Evolutionary conservation across 179 eudicot species (phyloP).

Genomic region (Nepenthes alata): DNA sequence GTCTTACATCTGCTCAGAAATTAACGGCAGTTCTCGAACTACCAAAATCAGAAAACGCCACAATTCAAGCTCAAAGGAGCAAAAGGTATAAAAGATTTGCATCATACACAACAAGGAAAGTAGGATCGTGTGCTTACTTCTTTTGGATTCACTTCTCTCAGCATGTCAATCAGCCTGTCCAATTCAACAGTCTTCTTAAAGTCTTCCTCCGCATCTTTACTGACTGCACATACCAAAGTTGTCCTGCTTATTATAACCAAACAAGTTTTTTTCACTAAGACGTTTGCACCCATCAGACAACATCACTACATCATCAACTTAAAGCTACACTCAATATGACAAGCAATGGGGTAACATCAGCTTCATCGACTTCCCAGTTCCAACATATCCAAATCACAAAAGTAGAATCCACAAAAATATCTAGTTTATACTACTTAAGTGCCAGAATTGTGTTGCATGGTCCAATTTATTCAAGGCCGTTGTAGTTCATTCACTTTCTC

Average conservation of each 20-base stretch:
- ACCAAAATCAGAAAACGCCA: not conserved
- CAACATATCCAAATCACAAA: not conserved
- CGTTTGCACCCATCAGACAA: conserved; percentile 19
- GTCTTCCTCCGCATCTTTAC: conserved; percentile 65
- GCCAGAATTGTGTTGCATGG: no score
- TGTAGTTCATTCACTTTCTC: no score
- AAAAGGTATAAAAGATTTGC: not conserved
- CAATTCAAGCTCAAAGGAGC: not conserved
- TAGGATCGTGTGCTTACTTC: conserved; percentile 42
- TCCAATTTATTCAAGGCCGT: no score
- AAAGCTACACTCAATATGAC: not conserved
- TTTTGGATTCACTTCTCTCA: conserved; percentile 61
- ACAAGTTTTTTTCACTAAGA: conserved; percentile 29
- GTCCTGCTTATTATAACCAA: conserved; percentile 78
- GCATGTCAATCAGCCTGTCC: conserved; percentile 68
- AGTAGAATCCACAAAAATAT: not conserved
- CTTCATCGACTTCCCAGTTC: not conserved
- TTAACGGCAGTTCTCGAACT: no score
- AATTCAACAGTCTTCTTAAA: conserved; percentile 89
- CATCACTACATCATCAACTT: not conserved
- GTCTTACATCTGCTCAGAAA: no score
- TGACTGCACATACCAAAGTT: conserved; percentile 88
- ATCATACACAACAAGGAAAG: not conserved
- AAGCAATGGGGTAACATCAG: not conserved
- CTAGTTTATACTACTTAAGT: no score